These are phyloP conservation scores for Quercus parvula DNA, from an alignment of 306 rosid species.

Conservation along the genomic window DNA sequence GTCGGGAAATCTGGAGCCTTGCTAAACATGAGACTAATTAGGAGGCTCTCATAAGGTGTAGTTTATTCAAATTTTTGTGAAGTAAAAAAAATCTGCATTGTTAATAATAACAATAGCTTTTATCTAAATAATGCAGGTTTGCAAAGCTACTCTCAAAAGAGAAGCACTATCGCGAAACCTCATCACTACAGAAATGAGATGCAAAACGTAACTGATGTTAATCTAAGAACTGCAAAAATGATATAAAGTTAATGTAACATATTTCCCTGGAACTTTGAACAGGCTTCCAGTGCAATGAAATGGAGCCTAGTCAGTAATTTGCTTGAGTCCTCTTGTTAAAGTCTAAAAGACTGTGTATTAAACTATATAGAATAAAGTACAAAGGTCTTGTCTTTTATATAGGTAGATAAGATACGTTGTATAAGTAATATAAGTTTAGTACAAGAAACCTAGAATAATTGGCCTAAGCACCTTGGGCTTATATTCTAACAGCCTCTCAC, in stretches of 20 bases:
- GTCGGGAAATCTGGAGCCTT: constrained; percentile 8
- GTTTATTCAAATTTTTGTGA: not conserved
- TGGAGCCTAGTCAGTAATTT: not conserved
- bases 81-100: not conserved
- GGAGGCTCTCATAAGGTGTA: constrained; percentile 24
- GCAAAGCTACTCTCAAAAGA: not conserved
- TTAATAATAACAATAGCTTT: not conserved
- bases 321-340: not conserved
- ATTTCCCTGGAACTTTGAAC: not conserved
- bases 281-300: not conserved
- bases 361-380: too few species aligned
- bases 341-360: too few species aligned
- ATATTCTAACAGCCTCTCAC: too few species aligned
- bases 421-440: too few species aligned
- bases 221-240: not conserved
- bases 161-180: too few species aligned
- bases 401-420: too few species aligned
- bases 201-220: not conserved
- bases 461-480: too few species aligned
- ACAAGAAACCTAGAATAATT: too few species aligned
- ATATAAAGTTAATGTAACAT: not conserved
- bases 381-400: too few species aligned
- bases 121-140: not conserved
- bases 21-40: constrained; percentile 9
- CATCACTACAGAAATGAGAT: too few species aligned